Evolutionary conservation across 179 eudicot species (phyloP).

Genomic region (Amaranthus tricolor): DNA sequence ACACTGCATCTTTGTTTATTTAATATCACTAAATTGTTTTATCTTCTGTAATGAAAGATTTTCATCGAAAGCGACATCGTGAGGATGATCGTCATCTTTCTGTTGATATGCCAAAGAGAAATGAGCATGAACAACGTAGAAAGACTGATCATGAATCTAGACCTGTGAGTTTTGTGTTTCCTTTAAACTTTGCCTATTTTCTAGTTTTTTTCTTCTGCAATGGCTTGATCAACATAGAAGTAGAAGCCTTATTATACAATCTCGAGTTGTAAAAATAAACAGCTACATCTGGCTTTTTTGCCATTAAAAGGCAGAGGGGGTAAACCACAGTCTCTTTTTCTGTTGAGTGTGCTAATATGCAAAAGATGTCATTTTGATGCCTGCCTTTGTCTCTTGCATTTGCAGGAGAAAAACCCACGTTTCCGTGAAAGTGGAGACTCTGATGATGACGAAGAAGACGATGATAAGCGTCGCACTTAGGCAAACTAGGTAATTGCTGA

Average conservation of each 20-base stretch:
- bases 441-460: conserved; percentile 87
- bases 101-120: conserved; percentile 65
- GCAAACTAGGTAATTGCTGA: conserved; percentile 4
- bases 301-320: not conserved
- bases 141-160: conserved; percentile 74
- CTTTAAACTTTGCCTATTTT: not conserved
- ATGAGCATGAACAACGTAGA: conserved; percentile 62
- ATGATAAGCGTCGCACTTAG: conserved; percentile 50
- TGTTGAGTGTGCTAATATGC: not conserved
- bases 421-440: conserved; percentile 95
- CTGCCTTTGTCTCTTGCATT: not conserved
- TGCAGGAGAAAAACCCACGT: conserved; percentile 95
- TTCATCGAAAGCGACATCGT: conserved; percentile 67
- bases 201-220: not conserved
- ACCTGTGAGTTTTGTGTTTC: conserved; percentile 51
- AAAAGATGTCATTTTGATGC: not conserved
- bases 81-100: conserved; percentile 80
- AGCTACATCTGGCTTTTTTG: not conserved
- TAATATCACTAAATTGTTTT: not conserved
- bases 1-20: not conserved
- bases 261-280: not conserved
- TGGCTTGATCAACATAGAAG: not conserved
- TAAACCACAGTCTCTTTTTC: not conserved
- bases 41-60: conserved; percentile 40
- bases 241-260: not conserved